Evolutionary conservation across 805 yeast genomes (phyloP).

Genomic region (Sugiyamaella boreocaroliniensis): DNA sequence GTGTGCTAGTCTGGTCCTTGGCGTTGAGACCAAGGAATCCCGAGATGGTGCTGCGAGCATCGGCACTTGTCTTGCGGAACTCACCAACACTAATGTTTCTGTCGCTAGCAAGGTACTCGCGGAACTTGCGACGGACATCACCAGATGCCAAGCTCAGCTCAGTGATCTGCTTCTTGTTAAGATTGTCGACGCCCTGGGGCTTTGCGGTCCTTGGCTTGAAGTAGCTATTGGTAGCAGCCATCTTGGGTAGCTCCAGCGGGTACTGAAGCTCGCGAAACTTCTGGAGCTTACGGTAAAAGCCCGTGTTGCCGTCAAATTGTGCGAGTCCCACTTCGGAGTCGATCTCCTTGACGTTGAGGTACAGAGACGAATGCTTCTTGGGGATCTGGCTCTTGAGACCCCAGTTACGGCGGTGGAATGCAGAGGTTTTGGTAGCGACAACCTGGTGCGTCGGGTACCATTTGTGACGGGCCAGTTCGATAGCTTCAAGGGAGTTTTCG

Average conservation of each 20-base stretch:
- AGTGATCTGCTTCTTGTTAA: slow-evolving; percentile 16
- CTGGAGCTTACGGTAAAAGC: slow-evolving; percentile 23
- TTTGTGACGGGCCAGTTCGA: slow-evolving; percentile 3
- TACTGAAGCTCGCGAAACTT: slow-evolving; percentile 27
- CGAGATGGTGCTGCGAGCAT: slow-evolving; percentile 3
- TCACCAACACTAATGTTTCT: slow-evolving; percentile 4
- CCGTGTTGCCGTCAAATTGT: slow-evolving; percentile 24
- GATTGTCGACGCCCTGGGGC: slow-evolving; percentile 1
- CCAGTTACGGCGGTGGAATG: slow-evolving; percentile 31
- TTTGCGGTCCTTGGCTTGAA: slow-evolving; percentile 6
- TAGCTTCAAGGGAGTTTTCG: neutral
- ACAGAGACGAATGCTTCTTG: slow-evolving; percentile 21
- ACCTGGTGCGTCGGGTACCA: slow-evolving; percentile 26
- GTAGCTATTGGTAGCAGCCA: slow-evolving; percentile 5
- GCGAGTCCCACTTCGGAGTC: slow-evolving; percentile 27
- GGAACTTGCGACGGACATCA: slow-evolving; percentile 11
- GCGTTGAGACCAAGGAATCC: slow-evolving; percentile 7
- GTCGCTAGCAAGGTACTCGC: slow-evolving; percentile 3
- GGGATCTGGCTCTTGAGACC: slow-evolving; percentile 31
- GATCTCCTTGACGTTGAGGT: slow-evolving; percentile 22
- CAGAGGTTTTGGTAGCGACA: slow-evolving; percentile 28
- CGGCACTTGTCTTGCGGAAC: slow-evolving; percentile 5
- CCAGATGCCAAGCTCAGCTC: slow-evolving; percentile 15
- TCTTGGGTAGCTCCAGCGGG: slow-evolving; percentile 16
- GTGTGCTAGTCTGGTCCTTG: neutral